A percentile compares a stretch with the other conserved stretches of the same genome.
Evolutionary conservation across 768 basidiomycete genomes (phyloP).

Genomic region (Psilocybe tampanensis): DNA sequence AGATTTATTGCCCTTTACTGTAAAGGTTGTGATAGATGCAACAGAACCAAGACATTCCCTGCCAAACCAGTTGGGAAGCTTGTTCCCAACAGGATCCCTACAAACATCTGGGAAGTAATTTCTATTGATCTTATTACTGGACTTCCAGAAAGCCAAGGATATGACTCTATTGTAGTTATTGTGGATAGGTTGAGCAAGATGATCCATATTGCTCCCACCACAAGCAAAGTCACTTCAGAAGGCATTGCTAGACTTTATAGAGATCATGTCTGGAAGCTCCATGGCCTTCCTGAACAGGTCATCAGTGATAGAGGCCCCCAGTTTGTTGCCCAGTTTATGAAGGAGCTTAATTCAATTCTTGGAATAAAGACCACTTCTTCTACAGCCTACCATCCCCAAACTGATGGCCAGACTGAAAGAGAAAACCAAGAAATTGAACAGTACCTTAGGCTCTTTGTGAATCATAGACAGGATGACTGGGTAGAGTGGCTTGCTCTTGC

Average conservation of each 20-base stretch:
- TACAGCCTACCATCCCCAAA: conserved; percentile 26
- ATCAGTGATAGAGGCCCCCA: conserved; percentile 21
- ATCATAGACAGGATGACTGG: conserved; percentile 9
- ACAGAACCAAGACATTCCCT: conserved; percentile 32
- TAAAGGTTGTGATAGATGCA: conserved; percentile 30
- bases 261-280: conserved; percentile 6
- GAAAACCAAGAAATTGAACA: conserved; percentile 22
- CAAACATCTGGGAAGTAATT: conserved; percentile 33
- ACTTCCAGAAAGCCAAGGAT: conserved; percentile 23
- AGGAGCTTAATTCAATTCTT: conserved; percentile 19
- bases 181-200: conserved; percentile 14
- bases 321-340: conserved; percentile 22
- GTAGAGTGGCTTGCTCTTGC: conserved; percentile 1
- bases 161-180: conserved; percentile 35
- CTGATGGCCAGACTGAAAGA: not conserved
- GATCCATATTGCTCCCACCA: conserved; percentile 17
- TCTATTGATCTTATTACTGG: conserved; percentile 28
- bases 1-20: conserved; percentile 23
- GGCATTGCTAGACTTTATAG: not conserved
- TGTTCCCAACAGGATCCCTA: conserved; percentile 16
- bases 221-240: too few relatives aligned
- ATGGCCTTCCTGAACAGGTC: conserved; percentile 11
- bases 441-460: conserved; percentile 20
- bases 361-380: conserved; percentile 21
- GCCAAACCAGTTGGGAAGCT: conserved; percentile 10